Evolutionary conservation across 164 flowering plant genomes (phyloP).

Genomic region (Piper longum): DNA sequence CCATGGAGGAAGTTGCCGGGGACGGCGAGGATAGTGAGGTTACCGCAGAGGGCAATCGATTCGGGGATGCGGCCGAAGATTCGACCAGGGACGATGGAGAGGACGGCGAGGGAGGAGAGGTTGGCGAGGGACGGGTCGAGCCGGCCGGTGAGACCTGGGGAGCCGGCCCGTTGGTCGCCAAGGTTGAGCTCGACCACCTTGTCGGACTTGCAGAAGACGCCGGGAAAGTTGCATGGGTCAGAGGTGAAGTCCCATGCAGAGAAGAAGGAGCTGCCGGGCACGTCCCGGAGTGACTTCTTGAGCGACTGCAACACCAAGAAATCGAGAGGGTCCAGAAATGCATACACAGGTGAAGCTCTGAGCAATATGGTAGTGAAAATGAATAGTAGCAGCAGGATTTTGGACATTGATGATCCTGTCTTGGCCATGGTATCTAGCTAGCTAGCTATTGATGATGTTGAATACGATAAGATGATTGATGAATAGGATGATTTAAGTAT

Average conservation of each 20-base stretch:
- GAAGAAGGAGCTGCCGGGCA: slow-evolving; percentile 33
- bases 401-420: too few relatives aligned
- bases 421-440: too few relatives aligned
- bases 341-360: too few relatives aligned
- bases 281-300: slow-evolving; percentile 27
- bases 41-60: slow-evolving; percentile 26
- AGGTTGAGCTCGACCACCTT: slow-evolving; percentile 42
- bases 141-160: slow-evolving; percentile 49
- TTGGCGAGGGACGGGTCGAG: slow-evolving; percentile 30
- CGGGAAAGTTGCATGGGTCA: slow-evolving; percentile 50
- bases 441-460: too few relatives aligned
- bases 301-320: slow-evolving; percentile 25
- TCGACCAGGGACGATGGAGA: slow-evolving; percentile 48
- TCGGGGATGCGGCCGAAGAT: slow-evolving; percentile 59
- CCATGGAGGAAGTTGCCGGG: slow-evolving; percentile 53
- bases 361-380: too few relatives aligned
- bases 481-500: too few relatives aligned
- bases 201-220: slow-evolving; percentile 28
- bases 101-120: slow-evolving; percentile 39
- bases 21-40: slow-evolving; percentile 47
- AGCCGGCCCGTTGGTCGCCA: slow-evolving; percentile 47
- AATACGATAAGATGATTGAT: too few relatives aligned
- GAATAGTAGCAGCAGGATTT: too few relatives aligned
- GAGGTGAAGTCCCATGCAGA: slow-evolving; percentile 53
- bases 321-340: slow-evolving; percentile 15